Conservation (phyloP, 1,139 yeast species). For the Nakaseomyces nivariensis region DNA sequence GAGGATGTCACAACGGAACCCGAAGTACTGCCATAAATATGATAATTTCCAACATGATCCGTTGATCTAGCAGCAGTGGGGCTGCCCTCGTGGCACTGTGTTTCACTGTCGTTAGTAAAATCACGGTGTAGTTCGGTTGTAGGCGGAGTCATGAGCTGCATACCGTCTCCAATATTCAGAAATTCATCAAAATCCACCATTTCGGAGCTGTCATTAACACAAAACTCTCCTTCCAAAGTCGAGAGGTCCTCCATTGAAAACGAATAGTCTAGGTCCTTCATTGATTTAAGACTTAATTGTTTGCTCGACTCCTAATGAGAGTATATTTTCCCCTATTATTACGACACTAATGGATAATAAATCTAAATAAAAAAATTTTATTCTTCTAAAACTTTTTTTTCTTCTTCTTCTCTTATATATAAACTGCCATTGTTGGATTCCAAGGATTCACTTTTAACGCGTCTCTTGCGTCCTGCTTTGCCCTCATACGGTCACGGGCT, state of each 20-base stretch:
- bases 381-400: no score
- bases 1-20: not conserved
- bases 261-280: conserved; percentile 3
- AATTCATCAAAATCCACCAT: conserved; percentile 1
- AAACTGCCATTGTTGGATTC: no score
- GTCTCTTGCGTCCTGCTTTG: no score
- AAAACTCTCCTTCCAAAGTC: not conserved
- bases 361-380: no score
- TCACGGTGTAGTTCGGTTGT: not conserved
- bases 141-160: conserved; percentile 2
- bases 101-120: not conserved
- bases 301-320: no score
- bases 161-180: conserved; percentile 1
- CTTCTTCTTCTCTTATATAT: no score
- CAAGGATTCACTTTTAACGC: no score
- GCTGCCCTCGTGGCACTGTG: not conserved
- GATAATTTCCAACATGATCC: not conserved
- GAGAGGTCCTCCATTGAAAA: conserved; percentile 3
- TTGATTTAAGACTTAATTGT: not conserved
- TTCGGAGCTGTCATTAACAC: not conserved
- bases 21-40: not conserved
- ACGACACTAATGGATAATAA: no score
- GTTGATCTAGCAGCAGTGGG: not conserved
- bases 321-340: no score
- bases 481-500: no score